These are phyloP conservation scores for Penicillium cataractarum DNA, from an alignment of 495 filamentous ascomycete species.

Conservation along the genomic window DNA sequence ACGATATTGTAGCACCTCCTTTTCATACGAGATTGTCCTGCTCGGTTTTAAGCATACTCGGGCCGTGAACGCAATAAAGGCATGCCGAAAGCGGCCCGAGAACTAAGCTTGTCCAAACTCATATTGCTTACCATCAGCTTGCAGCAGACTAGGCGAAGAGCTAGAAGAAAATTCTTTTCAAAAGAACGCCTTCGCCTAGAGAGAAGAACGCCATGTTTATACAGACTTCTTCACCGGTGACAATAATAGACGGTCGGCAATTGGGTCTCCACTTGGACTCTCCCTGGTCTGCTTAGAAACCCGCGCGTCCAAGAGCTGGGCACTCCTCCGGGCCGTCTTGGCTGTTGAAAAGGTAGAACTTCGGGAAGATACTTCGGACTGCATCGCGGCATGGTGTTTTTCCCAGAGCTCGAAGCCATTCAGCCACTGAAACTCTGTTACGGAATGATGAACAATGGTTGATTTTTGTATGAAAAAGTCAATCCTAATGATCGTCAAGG, in stretches of 20 bases:
- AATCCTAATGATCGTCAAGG: not conserved
- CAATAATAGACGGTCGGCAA: slow-evolving; percentile 15
- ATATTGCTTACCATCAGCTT: not conserved
- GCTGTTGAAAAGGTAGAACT: not conserved
- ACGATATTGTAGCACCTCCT: not conserved
- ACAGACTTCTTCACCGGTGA: slow-evolving; percentile 18
- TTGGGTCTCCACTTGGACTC: slow-evolving; percentile 18
- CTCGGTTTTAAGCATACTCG: not conserved
- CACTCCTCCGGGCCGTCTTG: not conserved
- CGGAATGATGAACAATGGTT: not conserved
- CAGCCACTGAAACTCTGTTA: not conserved
- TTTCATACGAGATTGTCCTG: too few species aligned
- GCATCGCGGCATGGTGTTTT: slow-evolving; percentile 5
- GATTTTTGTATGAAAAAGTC: not conserved
- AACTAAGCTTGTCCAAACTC: slow-evolving; percentile 5
- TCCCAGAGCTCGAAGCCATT: not conserved
- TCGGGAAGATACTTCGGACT: not conserved
- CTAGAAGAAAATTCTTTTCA: too few species aligned
- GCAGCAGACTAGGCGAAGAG: not conserved
- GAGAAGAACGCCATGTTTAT: not conserved
- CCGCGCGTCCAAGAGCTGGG: not conserved
- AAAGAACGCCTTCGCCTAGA: not conserved
- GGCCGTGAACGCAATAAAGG: slow-evolving; percentile 3
- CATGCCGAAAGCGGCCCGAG: slow-evolving; percentile 14
- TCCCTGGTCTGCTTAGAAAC: not conserved